These are phyloP conservation scores for Pontederia paniculata DNA, from an alignment of 176 grass and related monocot species.

Conservation along the genomic window DNA sequence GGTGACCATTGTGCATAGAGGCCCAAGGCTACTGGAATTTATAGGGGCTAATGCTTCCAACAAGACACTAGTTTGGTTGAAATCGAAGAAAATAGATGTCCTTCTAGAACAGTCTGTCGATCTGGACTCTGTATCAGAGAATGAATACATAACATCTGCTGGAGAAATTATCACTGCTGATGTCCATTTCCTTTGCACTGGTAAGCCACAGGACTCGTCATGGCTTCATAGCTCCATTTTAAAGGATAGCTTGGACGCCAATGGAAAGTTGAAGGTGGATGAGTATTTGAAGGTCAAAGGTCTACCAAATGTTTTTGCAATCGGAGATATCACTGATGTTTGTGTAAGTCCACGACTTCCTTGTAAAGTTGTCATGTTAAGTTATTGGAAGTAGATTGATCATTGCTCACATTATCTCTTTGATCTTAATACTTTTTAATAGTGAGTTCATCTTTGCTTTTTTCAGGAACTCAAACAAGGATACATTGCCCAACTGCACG, in stretches of 20 bases:
- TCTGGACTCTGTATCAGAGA: slow-evolving; percentile 35
- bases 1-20: slow-evolving; percentile 75
- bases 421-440: too few species aligned
- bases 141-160: slow-evolving; percentile 45
- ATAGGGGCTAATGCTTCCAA: slow-evolving; percentile 51
- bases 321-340: slow-evolving; percentile 79
- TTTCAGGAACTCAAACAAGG: slow-evolving; percentile 42
- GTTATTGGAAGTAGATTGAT: neutral
- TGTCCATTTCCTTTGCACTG: slow-evolving; percentile 62
- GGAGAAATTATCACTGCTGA: slow-evolving; percentile 60
- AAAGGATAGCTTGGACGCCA: slow-evolving; percentile 54
- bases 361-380: too few species aligned
- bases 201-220: slow-evolving; percentile 51
- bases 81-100: slow-evolving; percentile 67
- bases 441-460: neutral
- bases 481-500: slow-evolving; percentile 27
- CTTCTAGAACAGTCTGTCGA: slow-evolving; percentile 64
- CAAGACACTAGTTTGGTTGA: slow-evolving; percentile 68
- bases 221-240: slow-evolving; percentile 60
- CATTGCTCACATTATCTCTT: too few species aligned
- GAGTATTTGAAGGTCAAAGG: slow-evolving; percentile 67
- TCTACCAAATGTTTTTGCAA: slow-evolving; percentile 50
- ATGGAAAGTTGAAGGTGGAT: slow-evolving; percentile 65
- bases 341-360: slow-evolving; percentile 30
- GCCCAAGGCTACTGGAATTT: slow-evolving; percentile 53